Evolutionary conservation across 495 filamentous ascomycete genomes (phyloP), one percentile per base, ranked within the genome.

Genomic region (Podospora pseudopauciseta): DNA sequence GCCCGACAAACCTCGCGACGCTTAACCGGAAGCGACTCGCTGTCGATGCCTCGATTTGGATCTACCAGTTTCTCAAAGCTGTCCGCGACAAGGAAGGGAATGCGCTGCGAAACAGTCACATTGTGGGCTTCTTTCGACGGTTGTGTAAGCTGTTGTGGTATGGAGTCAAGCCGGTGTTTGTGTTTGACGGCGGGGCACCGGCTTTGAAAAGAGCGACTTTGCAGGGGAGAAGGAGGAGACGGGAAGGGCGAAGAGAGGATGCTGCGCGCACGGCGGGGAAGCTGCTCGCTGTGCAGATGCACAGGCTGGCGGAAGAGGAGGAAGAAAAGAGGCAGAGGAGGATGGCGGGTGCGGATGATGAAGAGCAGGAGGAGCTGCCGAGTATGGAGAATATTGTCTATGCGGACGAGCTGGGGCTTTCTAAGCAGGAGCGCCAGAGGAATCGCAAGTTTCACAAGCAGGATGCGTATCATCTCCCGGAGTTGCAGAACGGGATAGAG

Each of bases 1-100:
- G 90, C 26, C 90, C 90, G 19, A 93, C 95, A 68, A 96, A 96
- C 79, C 91, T 99, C 72, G 92, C 96, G 76, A 96, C 95, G 1
- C 89, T 99, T 63, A 97, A 97, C 77, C 90, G 89, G 68, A 97
- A 96, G 77, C 92, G 95, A 26, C 88, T 99, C 67, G 95, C 95
- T 32, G 92, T 99, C 77, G 95, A 99, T 79, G 95, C 96, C 64
- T 97, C 93, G 3, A 99, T 98, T 74, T 99, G 95, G 95, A 97
- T 99, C 67, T 99, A 99, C 81, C 95, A 99, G 76, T 99, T 99
- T 75, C 86, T 99, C 69, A 99, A 99, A 81, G 95, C 95, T 19
- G 96, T 99, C 2, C 93, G 95, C 72, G 95, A 99, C 79, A 96
- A 97, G 74, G 95, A 99, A 80, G 95, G 95, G 54, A 97, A 99